A percentile compares a stretch with the other conserved stretches of the same genome.
Evolutionary conservation across 1,139 yeast genomes (phyloP).

Genomic region (Hyphopichia wangnamkhiaoensis): DNA sequence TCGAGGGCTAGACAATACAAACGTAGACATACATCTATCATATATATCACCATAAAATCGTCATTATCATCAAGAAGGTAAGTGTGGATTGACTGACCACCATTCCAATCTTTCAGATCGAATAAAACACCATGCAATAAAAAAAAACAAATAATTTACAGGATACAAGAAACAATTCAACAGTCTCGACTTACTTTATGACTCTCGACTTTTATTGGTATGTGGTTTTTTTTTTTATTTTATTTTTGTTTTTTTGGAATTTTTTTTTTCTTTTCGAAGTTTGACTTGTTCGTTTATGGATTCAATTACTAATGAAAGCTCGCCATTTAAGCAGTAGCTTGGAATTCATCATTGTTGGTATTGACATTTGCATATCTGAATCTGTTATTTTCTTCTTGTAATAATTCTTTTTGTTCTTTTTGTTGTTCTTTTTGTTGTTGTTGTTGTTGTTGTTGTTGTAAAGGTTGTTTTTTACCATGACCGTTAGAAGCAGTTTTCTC

Average conservation of each 20-base stretch:
- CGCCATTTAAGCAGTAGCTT: slow-evolving; percentile 27
- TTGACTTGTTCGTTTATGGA: neutral
- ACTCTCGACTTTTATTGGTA: neutral
- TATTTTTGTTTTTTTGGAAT: neutral
- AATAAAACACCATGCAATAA: slow-evolving; percentile 11
- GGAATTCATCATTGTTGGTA: slow-evolving; percentile 50
- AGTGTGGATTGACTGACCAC: neutral
- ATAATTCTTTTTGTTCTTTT: slow-evolving; percentile 29
- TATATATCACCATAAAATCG: slow-evolving; percentile 1
- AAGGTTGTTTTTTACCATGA: slow-evolving; percentile 46
- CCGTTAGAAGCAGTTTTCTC: slow-evolving; percentile 83
- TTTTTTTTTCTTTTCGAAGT: neutral
- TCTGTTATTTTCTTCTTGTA: slow-evolving; percentile 41
- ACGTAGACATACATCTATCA: neutral
- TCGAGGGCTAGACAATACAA: neutral
- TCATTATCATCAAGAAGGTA: neutral
- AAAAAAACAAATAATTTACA: slow-evolving; percentile 7
- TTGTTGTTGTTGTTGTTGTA: slow-evolving; percentile 37
- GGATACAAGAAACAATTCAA: slow-evolving; percentile 1
- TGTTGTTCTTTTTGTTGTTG: slow-evolving; percentile 36
- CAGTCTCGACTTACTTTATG: no score
- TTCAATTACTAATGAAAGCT: no score
- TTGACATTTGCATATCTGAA: slow-evolving; percentile 51
- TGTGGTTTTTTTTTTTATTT: neutral
- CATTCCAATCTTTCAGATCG: slow-evolving; percentile 2